Percentiles rank a stretch among this genome's conserved stretches.
These are phyloP conservation scores for Buxus sempervirens DNA, from an alignment of 164 flowering plant species.

Conservation along the genomic window DNA sequence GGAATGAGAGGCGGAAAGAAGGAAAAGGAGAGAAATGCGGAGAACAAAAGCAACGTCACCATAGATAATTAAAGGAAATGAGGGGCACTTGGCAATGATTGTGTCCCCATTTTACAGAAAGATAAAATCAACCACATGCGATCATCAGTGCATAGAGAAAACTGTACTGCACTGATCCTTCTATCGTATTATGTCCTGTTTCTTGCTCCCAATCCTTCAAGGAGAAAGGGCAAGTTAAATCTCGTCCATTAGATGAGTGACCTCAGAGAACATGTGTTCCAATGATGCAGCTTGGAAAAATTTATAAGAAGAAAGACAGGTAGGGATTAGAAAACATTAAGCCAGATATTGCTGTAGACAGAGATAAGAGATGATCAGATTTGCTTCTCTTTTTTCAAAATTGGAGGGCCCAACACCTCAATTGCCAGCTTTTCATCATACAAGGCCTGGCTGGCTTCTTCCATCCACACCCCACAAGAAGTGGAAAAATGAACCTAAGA, in stretches of 20 bases:
- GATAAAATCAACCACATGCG: background rate
- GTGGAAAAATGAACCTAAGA: too few relatives aligned
- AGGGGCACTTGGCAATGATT: conserved; percentile 19
- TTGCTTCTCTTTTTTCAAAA: background rate
- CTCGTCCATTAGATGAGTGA: too few relatives aligned
- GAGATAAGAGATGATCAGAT: background rate
- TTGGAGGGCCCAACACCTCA: background rate
- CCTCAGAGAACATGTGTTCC: too few relatives aligned
- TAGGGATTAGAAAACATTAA: background rate
- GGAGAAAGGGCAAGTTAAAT: too few relatives aligned
- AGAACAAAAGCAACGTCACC: conserved; percentile 25
- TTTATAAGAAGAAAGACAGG: background rate
- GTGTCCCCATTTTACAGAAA: conserved; percentile 16
- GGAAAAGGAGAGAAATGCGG: conserved; percentile 21
- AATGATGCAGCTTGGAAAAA: too few relatives aligned
- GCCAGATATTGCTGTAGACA: background rate
- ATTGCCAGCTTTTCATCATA: conserved; percentile 10
- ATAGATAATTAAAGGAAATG: conserved; percentile 25
- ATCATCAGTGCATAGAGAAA: too few relatives aligned
- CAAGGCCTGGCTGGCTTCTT: background rate
- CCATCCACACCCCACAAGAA: too few relatives aligned
- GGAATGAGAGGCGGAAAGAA: background rate
- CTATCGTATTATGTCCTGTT: too few relatives aligned
- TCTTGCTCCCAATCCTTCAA: too few relatives aligned
- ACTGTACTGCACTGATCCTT: too few relatives aligned